A percentile compares a stretch with the other conserved stretches of the same genome.
Evolutionary conservation across 2,329 filamentous ascomycete species (phyloP).

Genomic region (Stemphylium vesicarium): DNA sequence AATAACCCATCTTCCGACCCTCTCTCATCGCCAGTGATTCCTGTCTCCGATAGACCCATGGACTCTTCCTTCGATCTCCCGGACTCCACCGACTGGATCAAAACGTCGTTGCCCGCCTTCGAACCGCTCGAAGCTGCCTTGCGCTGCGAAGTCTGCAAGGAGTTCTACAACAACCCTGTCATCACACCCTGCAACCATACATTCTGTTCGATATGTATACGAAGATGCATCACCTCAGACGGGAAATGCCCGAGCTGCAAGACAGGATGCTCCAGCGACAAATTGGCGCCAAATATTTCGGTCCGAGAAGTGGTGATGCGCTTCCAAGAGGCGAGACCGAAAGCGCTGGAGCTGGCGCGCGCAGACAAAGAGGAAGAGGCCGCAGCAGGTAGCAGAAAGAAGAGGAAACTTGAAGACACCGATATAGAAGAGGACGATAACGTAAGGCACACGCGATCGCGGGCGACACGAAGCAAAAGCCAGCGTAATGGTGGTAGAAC

Average conservation of each 20-base stretch:
- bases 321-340: conserved; percentile 70
- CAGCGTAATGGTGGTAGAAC: conserved; percentile 38
- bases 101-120: conserved; percentile 70
- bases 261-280: conserved; percentile 78
- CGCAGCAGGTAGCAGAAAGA: conserved; percentile 21
- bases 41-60: conserved; percentile 27
- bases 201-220: conserved; percentile 95
- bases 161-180: conserved; percentile 94
- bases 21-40: conserved; percentile 9
- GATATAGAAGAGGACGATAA: conserved; percentile 52
- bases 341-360: conserved; percentile 69
- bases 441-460: conserved; percentile 45
- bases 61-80: conserved; percentile 57
- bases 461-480: conserved; percentile 49
- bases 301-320: conserved; percentile 83
- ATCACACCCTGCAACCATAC: conserved; percentile 94
- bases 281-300: conserved; percentile 82
- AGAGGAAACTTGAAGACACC: conserved; percentile 57
- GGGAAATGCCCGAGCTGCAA: conserved; percentile 89
- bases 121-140: conserved; percentile 80
- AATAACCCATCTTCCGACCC: conserved; percentile 15
- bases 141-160: conserved; percentile 97
- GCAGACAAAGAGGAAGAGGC: conserved; percentile 41
- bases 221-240: conserved; percentile 79
- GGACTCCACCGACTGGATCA: conserved; percentile 86